Base-by-base conservation (phyloP, 768 basidiomycete species). In the Phylloporus rhodoxanthus region DNA sequence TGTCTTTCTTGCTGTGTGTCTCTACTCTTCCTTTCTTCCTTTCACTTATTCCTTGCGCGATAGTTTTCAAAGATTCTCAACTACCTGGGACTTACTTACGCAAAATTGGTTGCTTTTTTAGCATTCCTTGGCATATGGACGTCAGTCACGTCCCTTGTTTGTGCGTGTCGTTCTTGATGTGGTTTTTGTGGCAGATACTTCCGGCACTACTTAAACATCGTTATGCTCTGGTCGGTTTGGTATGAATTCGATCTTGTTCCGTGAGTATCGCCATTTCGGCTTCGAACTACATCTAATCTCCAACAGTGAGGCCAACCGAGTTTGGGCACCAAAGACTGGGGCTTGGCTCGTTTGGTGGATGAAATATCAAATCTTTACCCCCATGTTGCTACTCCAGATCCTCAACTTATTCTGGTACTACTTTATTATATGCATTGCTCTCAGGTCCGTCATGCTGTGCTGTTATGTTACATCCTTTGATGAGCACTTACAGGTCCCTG, bases 321-420 rank as follows among this genome's bases (percentile, higher is more conserved):
- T 71, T 21, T 91, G 84, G 80, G 68, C 68, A 5, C 80, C 81
- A 2, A 56, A 71, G 17, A 73, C 78, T 15, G 92, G 91, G 3
- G 76, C 74, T 8, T 93, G 84, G 74, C 68, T 95, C 54, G 73
- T 68, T 1, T 61, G 68, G 61, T 97, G 91, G 89, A 84, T 94
- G 79, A 79, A 75, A 59, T 84, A 80, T 58, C 90, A 92, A 56
- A 79, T 95, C 45, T 89, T 94, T 58, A 52, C 68, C 0, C 86
- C 92, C 0, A 70, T 98, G 48, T 53, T 81, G 6, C 69, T 91
- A 0, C 74, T 99, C 14, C 91, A 93, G 64, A 57, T 80, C 34
- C 74, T 99, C 58, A 97, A 97, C 63, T 51, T 95, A 21, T 96
- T 96, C 75, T 97, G 94, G 94, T 95, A 89, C 66, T 82, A 75